Conservation (phyloP, 176 grass and related monocot species). For the Aegilops speltoides region DNA sequence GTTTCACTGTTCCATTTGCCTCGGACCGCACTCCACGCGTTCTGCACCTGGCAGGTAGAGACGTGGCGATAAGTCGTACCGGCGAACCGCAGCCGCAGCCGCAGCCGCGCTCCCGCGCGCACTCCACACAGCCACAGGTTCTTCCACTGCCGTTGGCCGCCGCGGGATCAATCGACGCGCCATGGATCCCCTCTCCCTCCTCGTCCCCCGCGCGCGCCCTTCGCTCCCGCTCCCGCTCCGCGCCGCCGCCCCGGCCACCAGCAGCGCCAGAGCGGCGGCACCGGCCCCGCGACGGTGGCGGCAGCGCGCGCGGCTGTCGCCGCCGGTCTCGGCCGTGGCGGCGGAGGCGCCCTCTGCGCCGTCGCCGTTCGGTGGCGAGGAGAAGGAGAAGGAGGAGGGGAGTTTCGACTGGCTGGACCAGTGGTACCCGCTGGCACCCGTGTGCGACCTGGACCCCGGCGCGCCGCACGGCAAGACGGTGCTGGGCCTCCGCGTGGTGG, state of each 20-base stretch:
- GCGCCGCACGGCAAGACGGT: constrained; percentile 84
- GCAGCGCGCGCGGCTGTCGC: not conserved
- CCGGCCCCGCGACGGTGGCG: not conserved
- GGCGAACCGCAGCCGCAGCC: not conserved
- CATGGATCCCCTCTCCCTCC: constrained; percentile 36
- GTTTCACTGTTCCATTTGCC: too few species aligned
- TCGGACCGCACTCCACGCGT: too few species aligned
- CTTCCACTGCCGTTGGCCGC: not conserved
- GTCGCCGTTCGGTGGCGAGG: not conserved
- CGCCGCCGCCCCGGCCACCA: not conserved
- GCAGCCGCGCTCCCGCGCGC: constrained; percentile 1
- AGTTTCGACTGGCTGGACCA: constrained; percentile 90
- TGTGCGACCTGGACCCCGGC: constrained; percentile 81
- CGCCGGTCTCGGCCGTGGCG: constrained; percentile 17
- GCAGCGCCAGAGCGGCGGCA: not conserved
- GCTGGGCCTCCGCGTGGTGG: constrained; percentile 67
- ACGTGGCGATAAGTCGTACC: constrained; percentile 3
- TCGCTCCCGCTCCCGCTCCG: not conserved
- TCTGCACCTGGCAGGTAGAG: not conserved
- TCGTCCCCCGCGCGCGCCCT: not conserved
- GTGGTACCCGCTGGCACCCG: constrained; percentile 78
- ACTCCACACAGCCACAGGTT: not conserved
- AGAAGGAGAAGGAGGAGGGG: not conserved
- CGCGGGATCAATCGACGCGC: not conserved
- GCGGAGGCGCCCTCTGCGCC: not conserved